Evolutionary conservation across 768 basidiomycete genomes (phyloP).

Genomic region (Tulasnella sp.): DNA sequence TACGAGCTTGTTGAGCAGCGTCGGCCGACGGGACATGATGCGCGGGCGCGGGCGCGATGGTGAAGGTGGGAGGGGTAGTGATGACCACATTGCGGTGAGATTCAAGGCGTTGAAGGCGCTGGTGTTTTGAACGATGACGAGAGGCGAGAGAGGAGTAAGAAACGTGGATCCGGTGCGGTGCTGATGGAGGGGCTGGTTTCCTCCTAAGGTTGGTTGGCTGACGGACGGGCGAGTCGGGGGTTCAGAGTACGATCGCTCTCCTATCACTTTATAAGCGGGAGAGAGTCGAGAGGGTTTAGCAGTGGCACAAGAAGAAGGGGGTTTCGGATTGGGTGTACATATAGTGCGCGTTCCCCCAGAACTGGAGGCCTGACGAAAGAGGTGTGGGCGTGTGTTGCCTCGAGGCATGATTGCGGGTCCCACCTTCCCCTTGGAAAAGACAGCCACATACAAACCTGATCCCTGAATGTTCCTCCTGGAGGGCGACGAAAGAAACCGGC

Average conservation of each 20-base stretch:
- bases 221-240: neutral
- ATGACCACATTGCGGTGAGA: neutral
- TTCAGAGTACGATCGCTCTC: neutral
- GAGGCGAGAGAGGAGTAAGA: neutral
- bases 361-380: neutral
- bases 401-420: slow-evolving; percentile 1
- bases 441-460: neutral
- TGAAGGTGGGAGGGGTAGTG: neutral
- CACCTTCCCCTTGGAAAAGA: neutral
- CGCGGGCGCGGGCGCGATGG: slow-evolving; percentile 1
- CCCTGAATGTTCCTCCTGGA: neutral
- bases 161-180: neutral
- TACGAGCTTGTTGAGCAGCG: neutral
- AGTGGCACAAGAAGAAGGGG: neutral
- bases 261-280: neutral
- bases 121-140: neutral
- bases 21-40: slow-evolving; percentile 3
- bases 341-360: neutral
- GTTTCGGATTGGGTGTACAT: neutral
- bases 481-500: neutral
- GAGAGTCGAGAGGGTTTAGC: neutral
- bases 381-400: slow-evolving; percentile 14
- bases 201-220: neutral
- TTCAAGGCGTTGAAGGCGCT: neutral
- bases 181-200: neutral